phyloP scores from a whole-genome alignment of 208 protist genomes.

The Leishmania major region DNA sequence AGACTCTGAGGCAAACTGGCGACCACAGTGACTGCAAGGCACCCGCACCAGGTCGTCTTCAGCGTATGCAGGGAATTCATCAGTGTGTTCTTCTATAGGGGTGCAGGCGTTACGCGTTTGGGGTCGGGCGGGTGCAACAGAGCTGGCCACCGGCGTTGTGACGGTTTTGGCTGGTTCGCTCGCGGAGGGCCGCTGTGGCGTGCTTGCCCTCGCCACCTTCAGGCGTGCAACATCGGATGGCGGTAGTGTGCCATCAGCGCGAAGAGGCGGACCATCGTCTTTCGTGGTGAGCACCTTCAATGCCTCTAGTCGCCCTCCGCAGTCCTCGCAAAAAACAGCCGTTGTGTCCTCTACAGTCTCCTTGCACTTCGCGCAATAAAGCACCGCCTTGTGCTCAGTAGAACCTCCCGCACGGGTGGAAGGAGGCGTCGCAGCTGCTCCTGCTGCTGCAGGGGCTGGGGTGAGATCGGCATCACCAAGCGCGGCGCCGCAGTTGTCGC shows the following conservation, averaged over 20 bases:
- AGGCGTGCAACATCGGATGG: slow-evolving; percentile 12
- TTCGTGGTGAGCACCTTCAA: background rate
- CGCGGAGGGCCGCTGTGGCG: background rate
- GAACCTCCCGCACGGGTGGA: background rate
- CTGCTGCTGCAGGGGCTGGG: background rate
- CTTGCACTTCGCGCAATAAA: slow-evolving; percentile 70
- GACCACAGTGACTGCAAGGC: slow-evolving; percentile 75
- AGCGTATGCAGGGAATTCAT: background rate
- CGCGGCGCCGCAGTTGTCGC: slow-evolving; percentile 83
- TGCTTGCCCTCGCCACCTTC: background rate
- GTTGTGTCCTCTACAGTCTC: slow-evolving; percentile 42
- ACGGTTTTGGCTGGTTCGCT: too few relatives aligned
- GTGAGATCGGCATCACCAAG: slow-evolving; percentile 46
- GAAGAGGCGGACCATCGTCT: slow-evolving; percentile 13
- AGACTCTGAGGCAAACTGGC: slow-evolving; percentile 73
- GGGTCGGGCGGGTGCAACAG: background rate
- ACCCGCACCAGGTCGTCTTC: slow-evolving; percentile 25
- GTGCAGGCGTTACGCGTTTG: background rate
- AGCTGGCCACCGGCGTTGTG: background rate
- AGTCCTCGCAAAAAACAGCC: slow-evolving; percentile 82
- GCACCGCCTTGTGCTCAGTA: slow-evolving; percentile 6
- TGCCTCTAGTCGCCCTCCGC: slow-evolving; percentile 62
- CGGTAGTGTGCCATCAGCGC: slow-evolving; percentile 6
- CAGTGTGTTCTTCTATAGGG: background rate
- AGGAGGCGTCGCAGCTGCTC: background rate